Evolutionary conservation across 23 red algal species (phyloP).

Genomic region (Pyropia haitanensis): DNA sequence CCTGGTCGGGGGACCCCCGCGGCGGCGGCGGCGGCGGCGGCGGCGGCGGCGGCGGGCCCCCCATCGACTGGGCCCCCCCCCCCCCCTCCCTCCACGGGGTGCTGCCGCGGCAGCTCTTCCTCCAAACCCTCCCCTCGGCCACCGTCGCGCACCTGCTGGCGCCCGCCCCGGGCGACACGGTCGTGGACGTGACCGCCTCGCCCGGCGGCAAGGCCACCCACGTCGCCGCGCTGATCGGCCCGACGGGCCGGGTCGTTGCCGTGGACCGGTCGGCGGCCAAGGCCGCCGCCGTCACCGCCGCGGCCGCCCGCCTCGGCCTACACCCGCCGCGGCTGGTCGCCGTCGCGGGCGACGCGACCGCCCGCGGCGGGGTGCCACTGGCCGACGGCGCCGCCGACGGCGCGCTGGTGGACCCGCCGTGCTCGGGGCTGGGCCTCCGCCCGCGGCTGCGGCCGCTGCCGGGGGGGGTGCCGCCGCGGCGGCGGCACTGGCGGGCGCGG

Average conservation of each 20-base stretch:
- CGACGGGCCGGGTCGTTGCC: slow-evolving; percentile 7
- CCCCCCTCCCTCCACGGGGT: slow-evolving; percentile 4
- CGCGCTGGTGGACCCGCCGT: slow-evolving; percentile 18
- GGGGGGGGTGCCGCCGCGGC: not conserved
- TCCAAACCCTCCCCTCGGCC: slow-evolving; percentile 16
- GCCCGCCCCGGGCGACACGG: slow-evolving; percentile 7
- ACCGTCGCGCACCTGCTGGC: slow-evolving; percentile 8
- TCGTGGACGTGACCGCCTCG: slow-evolving; percentile 16
- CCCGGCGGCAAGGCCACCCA: slow-evolving; percentile 27
- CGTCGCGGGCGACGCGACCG: too few relatives aligned
- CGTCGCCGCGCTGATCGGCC: slow-evolving; percentile 8
- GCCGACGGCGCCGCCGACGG: slow-evolving; percentile 1
- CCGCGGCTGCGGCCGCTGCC: slow-evolving; percentile 3
- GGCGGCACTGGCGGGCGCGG: not conserved
- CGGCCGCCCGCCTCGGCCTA: not conserved
- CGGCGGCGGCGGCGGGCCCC: not conserved
- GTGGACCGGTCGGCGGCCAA: slow-evolving; percentile 5
- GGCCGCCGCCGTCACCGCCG: not conserved
- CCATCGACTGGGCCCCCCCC: not conserved
- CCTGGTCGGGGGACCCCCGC: not conserved
- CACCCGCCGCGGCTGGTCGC: not conserved
- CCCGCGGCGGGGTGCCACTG: too few relatives aligned
- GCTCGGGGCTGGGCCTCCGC: slow-evolving; percentile 13
- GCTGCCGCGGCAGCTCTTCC: not conserved
- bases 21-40: not conserved